A percentile compares a stretch with the other conserved stretches of the same genome.
Evolutionary conservation across 177 flowering plant genomes (phyloP).

Genomic region (Tripterygium wilfordii): DNA sequence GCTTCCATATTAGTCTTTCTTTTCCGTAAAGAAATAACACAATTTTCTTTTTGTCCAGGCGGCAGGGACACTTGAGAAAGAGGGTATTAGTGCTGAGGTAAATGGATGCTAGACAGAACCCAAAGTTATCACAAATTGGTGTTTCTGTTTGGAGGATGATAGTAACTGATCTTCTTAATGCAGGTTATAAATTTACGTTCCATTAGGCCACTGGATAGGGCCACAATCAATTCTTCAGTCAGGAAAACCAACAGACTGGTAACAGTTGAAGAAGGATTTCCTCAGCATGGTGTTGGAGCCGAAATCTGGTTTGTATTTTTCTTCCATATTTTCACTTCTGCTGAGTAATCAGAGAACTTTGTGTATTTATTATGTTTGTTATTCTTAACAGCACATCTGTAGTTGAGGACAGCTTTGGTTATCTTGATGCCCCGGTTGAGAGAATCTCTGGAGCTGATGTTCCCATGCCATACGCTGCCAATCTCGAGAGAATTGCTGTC

Average conservation of each 20-base stretch:
- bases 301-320: constrained; percentile 69
- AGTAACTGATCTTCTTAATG: constrained; percentile 8
- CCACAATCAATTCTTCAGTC: constrained; percentile 85
- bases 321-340: background rate
- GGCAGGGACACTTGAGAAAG: constrained; percentile 85
- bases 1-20: too few relatives aligned
- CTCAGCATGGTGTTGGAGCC: constrained; percentile 96
- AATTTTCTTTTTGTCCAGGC: constrained; percentile 48
- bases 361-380: background rate
- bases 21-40: too few relatives aligned
- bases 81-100: constrained; percentile 98
- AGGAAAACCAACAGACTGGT: constrained; percentile 88
- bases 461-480: constrained; percentile 98
- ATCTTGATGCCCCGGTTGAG: constrained; percentile 96
- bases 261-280: constrained; percentile 92
- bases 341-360: background rate
- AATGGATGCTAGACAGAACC: background rate
- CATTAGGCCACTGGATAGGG: constrained; percentile 85
- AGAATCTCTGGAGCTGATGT: constrained; percentile 92
- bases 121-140: background rate
- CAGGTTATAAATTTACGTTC: constrained; percentile 93
- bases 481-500: constrained; percentile 83
- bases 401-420: constrained; percentile 89
- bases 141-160: background rate
- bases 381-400: constrained; percentile 57